phyloP scores from a whole-genome alignment of 106 monocot genomes.

The Allium fistulosum region DNA sequence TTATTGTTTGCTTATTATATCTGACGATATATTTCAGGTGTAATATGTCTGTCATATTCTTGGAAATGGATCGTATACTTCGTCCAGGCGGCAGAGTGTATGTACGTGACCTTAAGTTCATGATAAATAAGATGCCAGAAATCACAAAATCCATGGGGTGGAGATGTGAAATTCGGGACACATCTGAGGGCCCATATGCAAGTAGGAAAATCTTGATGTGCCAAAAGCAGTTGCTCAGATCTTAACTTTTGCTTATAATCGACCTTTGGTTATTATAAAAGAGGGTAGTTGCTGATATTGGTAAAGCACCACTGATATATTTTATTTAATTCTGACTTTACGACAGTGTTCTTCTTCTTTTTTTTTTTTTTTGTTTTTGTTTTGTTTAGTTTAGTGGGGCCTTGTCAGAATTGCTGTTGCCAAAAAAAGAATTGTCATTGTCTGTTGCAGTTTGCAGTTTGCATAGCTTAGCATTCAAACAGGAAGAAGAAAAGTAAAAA shows the following conservation, averaged over 20 bases:
- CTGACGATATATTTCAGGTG: conserved; percentile 38
- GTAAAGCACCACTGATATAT: neutral
- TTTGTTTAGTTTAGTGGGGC: no score
- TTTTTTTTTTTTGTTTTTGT: no score
- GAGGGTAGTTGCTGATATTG: neutral
- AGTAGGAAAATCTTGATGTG: conserved; percentile 55
- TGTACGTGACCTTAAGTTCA: conserved; percentile 36
- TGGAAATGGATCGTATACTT: conserved; percentile 84
- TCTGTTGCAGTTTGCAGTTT: no score
- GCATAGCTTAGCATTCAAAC: no score
- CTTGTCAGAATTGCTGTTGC: no score
- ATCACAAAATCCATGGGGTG: conserved; percentile 74
- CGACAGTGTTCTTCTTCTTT: no score
- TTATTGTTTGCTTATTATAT: neutral
- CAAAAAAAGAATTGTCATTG: no score
- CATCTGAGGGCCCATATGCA: conserved; percentile 68
- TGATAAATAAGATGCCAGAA: conserved; percentile 44
- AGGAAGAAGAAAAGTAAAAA: no score
- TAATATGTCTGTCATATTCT: conserved; percentile 56
- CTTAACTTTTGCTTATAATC: neutral
- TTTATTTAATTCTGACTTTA: no score
- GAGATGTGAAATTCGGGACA: conserved; percentile 51
- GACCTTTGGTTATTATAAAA: neutral
- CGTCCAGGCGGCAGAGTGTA: conserved; percentile 70
- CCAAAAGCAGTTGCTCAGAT: conserved; percentile 30